Percentiles rank a stretch among this genome's conserved stretches.
Evolutionary conservation across 2,329 filamentous ascomycete species (phyloP).

Genomic region (Alternaria ventricosa): DNA sequence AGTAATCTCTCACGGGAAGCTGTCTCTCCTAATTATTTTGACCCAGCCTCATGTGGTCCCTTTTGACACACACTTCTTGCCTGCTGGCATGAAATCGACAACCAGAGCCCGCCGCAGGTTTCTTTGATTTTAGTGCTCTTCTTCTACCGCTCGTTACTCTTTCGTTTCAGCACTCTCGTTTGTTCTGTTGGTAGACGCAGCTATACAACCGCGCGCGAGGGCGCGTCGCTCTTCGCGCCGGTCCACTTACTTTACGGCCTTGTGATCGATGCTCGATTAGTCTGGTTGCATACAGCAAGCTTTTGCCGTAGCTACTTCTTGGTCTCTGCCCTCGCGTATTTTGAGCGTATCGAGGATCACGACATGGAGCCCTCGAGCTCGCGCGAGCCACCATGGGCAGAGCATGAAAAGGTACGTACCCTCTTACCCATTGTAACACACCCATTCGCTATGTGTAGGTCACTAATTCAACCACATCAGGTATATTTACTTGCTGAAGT

Average conservation of each 20-base stretch:
- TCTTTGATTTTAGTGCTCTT: constrained; percentile 35
- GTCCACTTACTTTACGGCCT: constrained; percentile 42
- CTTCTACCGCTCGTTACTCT: constrained; percentile 32
- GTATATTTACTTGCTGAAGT: constrained; percentile 59
- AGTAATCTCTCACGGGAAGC: constrained; percentile 21
- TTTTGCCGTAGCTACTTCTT: constrained; percentile 41
- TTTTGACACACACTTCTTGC: constrained; percentile 23
- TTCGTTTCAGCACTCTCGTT: constrained; percentile 42
- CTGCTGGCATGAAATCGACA: constrained; percentile 38
- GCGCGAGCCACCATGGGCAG: constrained; percentile 53
- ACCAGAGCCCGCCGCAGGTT: constrained; percentile 34
- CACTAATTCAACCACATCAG: constrained; percentile 21
- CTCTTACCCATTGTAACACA: constrained; percentile 2
- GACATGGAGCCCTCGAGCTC: constrained; percentile 48
- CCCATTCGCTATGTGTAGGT: neutral
- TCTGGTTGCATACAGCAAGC: constrained; percentile 41
- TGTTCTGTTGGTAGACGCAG: constrained; percentile 36
- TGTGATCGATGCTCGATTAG: constrained; percentile 46
- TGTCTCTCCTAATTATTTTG: constrained; percentile 21
- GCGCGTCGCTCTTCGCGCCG: constrained; percentile 39
- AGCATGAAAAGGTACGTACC: constrained; percentile 55
- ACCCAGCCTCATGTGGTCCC: constrained; percentile 21
- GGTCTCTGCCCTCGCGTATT: constrained; percentile 32
- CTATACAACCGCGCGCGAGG: constrained; percentile 34
- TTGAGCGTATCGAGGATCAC: constrained; percentile 22